These are phyloP conservation scores for Blastobotrys buckinghamii DNA, from an alignment of 1,139 yeast genomes.

Conservation along the genomic window DNA sequence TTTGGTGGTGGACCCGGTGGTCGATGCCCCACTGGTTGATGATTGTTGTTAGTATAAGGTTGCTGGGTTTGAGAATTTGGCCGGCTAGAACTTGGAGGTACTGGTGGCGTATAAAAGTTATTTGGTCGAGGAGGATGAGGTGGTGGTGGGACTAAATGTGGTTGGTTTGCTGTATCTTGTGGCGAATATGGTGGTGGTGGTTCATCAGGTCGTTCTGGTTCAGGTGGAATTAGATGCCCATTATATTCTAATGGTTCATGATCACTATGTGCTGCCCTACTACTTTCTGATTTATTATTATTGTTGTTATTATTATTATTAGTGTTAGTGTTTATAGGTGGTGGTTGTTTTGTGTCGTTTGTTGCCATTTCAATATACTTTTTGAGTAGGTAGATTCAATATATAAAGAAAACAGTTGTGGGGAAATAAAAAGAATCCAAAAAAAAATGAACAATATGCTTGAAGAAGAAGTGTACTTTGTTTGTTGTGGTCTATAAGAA, in stretches of 20 bases:
- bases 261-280: not conserved
- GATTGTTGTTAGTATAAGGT: too few species aligned
- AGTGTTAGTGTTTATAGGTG: too few species aligned
- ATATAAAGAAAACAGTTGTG: too few species aligned
- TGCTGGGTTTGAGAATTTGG: not conserved
- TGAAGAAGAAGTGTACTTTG: too few species aligned
- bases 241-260: not conserved
- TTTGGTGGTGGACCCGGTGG: not conserved
- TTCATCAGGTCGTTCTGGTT: slow-evolving; percentile 19
- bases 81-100: not conserved
- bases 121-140: slow-evolving; percentile 21
- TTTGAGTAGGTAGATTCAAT: too few species aligned
- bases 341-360: too few species aligned
- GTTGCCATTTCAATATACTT: too few species aligned
- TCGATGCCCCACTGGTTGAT: not conserved
- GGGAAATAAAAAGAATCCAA: too few species aligned
- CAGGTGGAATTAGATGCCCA: slow-evolving; percentile 17
- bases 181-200: slow-evolving; percentile 27
- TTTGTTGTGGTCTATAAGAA: too few species aligned
- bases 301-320: too few species aligned
- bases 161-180: slow-evolving; percentile 5
- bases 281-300: too few species aligned
- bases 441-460: too few species aligned
- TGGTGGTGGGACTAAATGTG: slow-evolving; percentile 20
- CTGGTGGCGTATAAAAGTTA: not conserved